Base-by-base conservation (phyloP, 1,139 yeast species). In the Hansenula sp. region DNA sequence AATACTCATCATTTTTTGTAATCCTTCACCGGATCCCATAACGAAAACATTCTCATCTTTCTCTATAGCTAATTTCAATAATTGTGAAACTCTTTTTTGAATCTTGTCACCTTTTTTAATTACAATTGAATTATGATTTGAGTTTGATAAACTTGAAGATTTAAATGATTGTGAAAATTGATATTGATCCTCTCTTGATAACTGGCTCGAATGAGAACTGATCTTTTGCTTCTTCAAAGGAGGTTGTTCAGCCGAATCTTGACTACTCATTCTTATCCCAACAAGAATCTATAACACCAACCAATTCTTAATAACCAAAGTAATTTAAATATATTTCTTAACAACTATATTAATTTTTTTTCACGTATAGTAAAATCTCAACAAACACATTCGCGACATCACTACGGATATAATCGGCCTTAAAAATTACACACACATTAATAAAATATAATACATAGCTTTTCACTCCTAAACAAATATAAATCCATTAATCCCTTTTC, bases 1-100 rank as follows among this genome's bases (percentile, higher is more conserved):
- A 5, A 52, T 46, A 34, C 50, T 44, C 9, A 51, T 28, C 24
- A 50, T 29, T 36, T 53, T 53, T 31, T 52, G 57, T 4, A 52
- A 45, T 2, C 39, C 39, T 12, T 44, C 48, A 12, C 57, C 57
- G 6, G 50, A 47, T 17, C 50, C 42, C 54, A 51, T 45, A 11
- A 53, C 18, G 5, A 48, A 20, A 11, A 44, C 38, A 6, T 25
- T 2, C 13, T 33, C 18, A 5, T 37, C 39, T 1, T 30, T 30
- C 21, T 40, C 29, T 1, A 24, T 24, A 7, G 44, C n/a, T 3
- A 17, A 10, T 25, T 41, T 42, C 26, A 33, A 32, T 2, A 42
- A n/a, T 20, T 39, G 37, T 8, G 34, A 33, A 6, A 48, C 40
- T 31, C 39, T 41, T 12, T 38, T 45, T 20, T 40, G 37, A 10